Base-by-base conservation (phyloP, 495 filamentous ascomycete species). In the Delitschia confertaspora region DNA sequence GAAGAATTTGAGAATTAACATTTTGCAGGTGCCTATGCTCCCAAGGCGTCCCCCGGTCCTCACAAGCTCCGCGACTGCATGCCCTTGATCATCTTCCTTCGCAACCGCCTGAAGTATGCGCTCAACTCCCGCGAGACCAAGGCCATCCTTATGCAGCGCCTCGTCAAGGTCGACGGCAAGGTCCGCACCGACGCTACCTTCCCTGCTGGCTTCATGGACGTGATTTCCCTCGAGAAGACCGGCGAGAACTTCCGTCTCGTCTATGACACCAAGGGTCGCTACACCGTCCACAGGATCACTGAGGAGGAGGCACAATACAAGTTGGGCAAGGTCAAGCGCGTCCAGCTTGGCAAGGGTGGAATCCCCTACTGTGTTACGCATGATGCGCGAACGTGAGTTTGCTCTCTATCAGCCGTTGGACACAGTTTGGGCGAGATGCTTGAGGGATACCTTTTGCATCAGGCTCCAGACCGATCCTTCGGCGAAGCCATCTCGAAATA, bases 291-390 rank as follows among this genome's bases (percentile, higher is more conserved):
- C 82, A 85, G 91, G 63, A 95, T 96, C 75, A 84, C 89, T 60
- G 71, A 80, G 49, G 93, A 95, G 76, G 91, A 98, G 83, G 88
- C 91, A 56, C 78, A 82, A 74, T 98, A 93, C 83, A 98, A 98
- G 83, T 77, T 98, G 50, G 87, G 87, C 72, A 98, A 96, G 76
- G 93, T 96, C 75, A 95, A 95, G 84, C 78, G 88, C 57, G 91
- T 96, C 31, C 93, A 98, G 76, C 80, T 98, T 60, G 93, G 91
- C 77, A 86, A 85, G 69, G 93, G 91, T 72, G 91, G 89, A 72
- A 91, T 98, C 78, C 91, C 91, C 85, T 96, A 93, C 85, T 94
- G 95, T 84, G 91, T 96, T 83, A 96, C 93, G 85, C 93, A 96
- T 80, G 91, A 98, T 86, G 91, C 93, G 72, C 80, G 91, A 85